phyloP scores from a whole-genome alignment of 148 eudicot genomes.

The Rhododendron kiyosumense region DNA sequence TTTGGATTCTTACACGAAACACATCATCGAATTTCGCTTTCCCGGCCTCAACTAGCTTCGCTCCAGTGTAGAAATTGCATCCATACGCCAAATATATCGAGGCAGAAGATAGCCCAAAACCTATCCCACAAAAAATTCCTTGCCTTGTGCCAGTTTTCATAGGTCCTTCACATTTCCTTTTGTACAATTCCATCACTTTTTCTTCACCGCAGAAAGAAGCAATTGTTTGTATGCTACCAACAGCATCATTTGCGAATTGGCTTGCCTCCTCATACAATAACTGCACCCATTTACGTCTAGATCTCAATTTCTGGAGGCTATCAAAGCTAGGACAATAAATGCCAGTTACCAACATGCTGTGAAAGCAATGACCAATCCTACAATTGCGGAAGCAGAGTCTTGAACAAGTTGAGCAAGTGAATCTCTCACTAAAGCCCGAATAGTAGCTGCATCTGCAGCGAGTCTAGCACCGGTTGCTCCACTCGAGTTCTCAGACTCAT shows the following conservation, averaged over 20 bases:
- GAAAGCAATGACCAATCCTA: slow-evolving; percentile 65
- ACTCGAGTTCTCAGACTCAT: slow-evolving; percentile 65
- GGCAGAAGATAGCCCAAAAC: slow-evolving; percentile 42
- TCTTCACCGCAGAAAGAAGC: slow-evolving; percentile 59
- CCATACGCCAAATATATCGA: slow-evolving; percentile 42
- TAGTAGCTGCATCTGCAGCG: slow-evolving; percentile 56
- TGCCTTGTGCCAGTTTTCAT: slow-evolving; percentile 40
- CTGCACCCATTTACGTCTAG: slow-evolving; percentile 20
- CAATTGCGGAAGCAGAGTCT: slow-evolving; percentile 42
- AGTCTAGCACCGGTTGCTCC: slow-evolving; percentile 78
- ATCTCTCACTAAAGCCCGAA: slow-evolving; percentile 74
- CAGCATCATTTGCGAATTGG: slow-evolving; percentile 80
- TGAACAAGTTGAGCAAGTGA: slow-evolving; percentile 66
- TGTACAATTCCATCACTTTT: slow-evolving; percentile 24
- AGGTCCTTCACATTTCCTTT: slow-evolving; percentile 51
- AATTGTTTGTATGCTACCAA: slow-evolving; percentile 69
- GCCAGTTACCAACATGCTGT: slow-evolving; percentile 68
- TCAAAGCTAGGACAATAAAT: slow-evolving; percentile 50
- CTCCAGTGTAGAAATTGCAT: slow-evolving; percentile 51
- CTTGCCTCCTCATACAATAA: slow-evolving; percentile 64
- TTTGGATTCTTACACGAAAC: slow-evolving; percentile 34
- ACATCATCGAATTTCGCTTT: slow-evolving; percentile 41
- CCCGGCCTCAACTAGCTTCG: slow-evolving; percentile 47
- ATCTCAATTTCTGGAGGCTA: neutral
- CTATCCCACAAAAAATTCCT: slow-evolving; percentile 52